Percentiles rank a stretch among this genome's conserved stretches.
Evolutionary conservation across 1,284 basidiomycete genomes (phyloP).

Genomic region (Moesziomyces sp.): DNA sequence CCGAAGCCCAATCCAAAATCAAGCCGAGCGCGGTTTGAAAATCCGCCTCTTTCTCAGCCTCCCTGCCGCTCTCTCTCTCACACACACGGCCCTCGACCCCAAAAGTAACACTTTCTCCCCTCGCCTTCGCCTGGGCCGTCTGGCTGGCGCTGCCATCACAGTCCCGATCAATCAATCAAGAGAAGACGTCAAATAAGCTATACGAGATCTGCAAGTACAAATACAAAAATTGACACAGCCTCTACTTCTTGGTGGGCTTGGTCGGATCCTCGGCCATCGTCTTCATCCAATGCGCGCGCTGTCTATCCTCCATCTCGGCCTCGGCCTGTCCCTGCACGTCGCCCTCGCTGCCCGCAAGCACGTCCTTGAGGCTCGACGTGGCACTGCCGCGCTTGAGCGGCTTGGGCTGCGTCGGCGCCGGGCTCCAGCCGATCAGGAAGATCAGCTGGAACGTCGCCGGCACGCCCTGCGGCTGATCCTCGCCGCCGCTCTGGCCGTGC

Average conservation of each 20-base stretch:
- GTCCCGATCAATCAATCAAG: no score
- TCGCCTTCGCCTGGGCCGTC: no score
- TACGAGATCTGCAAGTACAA: constrained; percentile 5
- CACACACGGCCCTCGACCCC: no score
- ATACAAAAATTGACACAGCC: constrained; percentile 1
- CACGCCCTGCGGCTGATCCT: constrained; percentile 75
- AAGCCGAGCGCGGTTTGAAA: no score
- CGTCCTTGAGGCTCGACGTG: constrained; percentile 81
- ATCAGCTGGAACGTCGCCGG: constrained; percentile 97
- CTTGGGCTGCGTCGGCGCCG: constrained; percentile 83
- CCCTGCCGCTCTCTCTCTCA: no score
- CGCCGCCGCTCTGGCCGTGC: constrained; percentile 37
- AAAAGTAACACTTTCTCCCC: no score
- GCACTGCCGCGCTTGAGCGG: constrained; percentile 86
- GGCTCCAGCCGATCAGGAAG: constrained; percentile 99
- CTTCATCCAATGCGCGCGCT: constrained; percentile 30
- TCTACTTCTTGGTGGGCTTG: constrained; percentile 9
- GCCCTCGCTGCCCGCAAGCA: constrained; percentile 35
- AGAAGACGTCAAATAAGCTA: no score
- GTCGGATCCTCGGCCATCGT: constrained; percentile 21
- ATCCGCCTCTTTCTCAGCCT: no score
- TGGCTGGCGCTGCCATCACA: no score
- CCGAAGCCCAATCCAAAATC: neutral
- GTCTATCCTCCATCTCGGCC: constrained; percentile 19
- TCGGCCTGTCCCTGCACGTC: constrained; percentile 27